Base-by-base conservation (phyloP, 305 asterid genomes). In the Andrographis paniculata region DNA sequence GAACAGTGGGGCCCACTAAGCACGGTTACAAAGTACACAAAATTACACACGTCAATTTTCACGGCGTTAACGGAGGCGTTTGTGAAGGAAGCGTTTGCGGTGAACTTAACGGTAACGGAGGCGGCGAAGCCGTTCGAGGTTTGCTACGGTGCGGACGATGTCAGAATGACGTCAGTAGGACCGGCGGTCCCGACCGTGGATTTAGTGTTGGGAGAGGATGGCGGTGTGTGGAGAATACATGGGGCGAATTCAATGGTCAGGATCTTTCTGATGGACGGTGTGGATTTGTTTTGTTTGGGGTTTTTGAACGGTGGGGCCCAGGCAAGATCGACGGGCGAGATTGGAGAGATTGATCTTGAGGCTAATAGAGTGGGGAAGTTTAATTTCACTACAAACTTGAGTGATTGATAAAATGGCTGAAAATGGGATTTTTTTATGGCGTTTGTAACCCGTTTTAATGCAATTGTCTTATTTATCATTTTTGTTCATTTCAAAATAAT, bases 341-440 rank as follows among this genome's bases (percentile, higher is more conserved):
- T 78, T 7, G 87, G 83, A 22, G 82, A 64, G 17, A 69, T 78
- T 64, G 80, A 78, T 50, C 59, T 78, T 0, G 65, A 64, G 16
- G 20, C 36, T 6, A 22, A 58, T 15, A 62, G 64, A 47, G 39
- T 78, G 1, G 83, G 87, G n/a, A n/a, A n/a, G n/a, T n/a, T n/a
- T n/a, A n/a, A n/a, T n/a, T n/a, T n/a, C n/a, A n/a, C n/a, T n/a
- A n/a, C n/a, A n/a, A n/a, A n/a, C n/a, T n/a, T n/a, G n/a, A n/a
- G n/a, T n/a, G n/a, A n/a, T n/a, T n/a, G n/a, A n/a, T n/a, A n/a
- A n/a, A n/a, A n/a, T n/a, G n/a, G n/a, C n/a, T n/a, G n/a, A n/a
- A n/a, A n/a, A n/a, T n/a, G n/a, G n/a, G n/a, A n/a, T n/a, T n/a
- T n/a, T n/a, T n/a, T n/a, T n/a, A n/a, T n/a, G n/a, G n/a, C n/a